These are phyloP conservation scores for Zoysia japonica DNA, from an alignment of 176 grass and related monocot genomes.

Conservation along the genomic window DNA sequence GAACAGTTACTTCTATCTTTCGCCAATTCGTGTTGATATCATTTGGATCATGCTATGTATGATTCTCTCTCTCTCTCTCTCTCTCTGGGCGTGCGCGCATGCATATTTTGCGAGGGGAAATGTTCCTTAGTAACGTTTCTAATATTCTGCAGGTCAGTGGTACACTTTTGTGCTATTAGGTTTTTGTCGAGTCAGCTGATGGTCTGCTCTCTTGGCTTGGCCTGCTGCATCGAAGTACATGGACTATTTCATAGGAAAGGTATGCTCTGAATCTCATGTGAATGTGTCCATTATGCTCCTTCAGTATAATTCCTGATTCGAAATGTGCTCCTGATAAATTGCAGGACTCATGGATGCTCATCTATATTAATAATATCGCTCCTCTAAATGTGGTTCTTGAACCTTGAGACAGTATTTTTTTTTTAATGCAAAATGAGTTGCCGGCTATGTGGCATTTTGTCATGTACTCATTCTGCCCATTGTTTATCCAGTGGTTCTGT, in stretches of 20 bases:
- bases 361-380: background rate
- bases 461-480: background rate
- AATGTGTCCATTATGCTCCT: background rate
- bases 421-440: background rate
- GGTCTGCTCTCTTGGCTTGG: background rate
- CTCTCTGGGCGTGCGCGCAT: background rate
- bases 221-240: background rate
- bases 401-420: background rate
- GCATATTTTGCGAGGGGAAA: background rate
- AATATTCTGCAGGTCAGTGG: background rate
- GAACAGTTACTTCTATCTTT: conserved; percentile 6
- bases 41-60: background rate
- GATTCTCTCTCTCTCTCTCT: background rate
- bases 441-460: background rate
- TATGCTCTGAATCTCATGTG: background rate
- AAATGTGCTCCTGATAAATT: background rate
- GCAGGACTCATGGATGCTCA: background rate
- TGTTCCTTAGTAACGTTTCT: background rate
- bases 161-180: background rate
- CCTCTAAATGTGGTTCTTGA: too few species aligned
- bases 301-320: background rate
- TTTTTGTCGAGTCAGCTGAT: background rate
- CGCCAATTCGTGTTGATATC: background rate
- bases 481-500: background rate
- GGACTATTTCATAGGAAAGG: background rate